Evolutionary conservation across 148 eudicot genomes (phyloP), one percentile per base, ranked within the genome.

Genomic region (Simmondsia chinensis): DNA sequence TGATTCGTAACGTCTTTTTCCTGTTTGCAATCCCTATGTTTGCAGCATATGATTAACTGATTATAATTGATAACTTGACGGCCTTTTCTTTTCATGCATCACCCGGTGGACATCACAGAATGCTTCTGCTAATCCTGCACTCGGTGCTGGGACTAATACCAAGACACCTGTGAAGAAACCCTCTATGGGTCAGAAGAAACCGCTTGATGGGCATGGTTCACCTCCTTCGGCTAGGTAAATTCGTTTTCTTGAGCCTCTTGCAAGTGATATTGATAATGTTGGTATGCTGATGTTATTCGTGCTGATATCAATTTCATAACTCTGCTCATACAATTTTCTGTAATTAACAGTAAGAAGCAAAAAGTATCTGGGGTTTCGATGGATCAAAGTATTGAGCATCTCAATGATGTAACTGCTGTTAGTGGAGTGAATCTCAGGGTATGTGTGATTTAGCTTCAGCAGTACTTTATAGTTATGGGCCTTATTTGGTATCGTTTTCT

Each of bases 391-490:
- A 91, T 91, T 58, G 94, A 91, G 46, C 99, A 86, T 50, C 94
- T 85, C 34, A 91, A 82, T 75, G 99, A 93, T 82, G 99, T 93
- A 50, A 82, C 94, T 65, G 89, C 94, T 44, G 89, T 82, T 30
- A 86, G 99, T 72, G 99, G 99, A 50, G 89, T 93, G 14, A 80
- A 93, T 71, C 81, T 93, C 47, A 70, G 81, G 80, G 99, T 91
- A 86, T 49, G 66, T 19, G 5, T 27, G n/a, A n/a, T 29, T 43
- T 49, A 16, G 51, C 21, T 35, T 35, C 20, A 20, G 8, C 24
- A 21, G 34, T 16, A 26, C 2, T 35, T 37, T 19, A 34, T 39
- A 26, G 40, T 27, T 20, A 9, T 14, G 16, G 39, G 21, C 24
- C 48, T 24, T 21, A n/a, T 33, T 9, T 16, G 33, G 19, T 11